Evolutionary conservation across 495 filamentous ascomycete species (phyloP), one percentile per base, ranked within the genome.

Genomic region (Lasiosphaeriaceae sp.): DNA sequence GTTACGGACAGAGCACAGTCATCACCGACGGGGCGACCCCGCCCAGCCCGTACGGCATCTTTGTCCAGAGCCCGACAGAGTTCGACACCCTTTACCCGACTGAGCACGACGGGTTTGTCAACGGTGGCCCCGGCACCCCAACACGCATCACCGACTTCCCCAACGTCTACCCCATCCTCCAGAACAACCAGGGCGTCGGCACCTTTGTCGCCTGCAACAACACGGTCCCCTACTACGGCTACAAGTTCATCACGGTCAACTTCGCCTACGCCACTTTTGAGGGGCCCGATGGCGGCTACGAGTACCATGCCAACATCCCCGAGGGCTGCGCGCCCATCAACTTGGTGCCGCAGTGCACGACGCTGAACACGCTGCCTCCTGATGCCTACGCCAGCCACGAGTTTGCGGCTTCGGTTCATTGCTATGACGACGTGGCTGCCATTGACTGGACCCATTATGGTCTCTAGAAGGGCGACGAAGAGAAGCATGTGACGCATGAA

Each of bases 21-120:
- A 52, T 74, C 26, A 68, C 57, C 43, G 71, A 73, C 51, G 62
- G 61, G 35, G 72, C 64, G 17, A 65, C 45, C n/a, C 69, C 67
- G 8, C 62, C 58, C 2, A 65, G 63, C 50, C 69, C 70, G 2
- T 62, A 47, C 24, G 66, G 66, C 47, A 49, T 74, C 37, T 31
- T 41, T 7, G 49, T 66, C 17, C 65, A 67, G 35, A 19, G 16
- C 0, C 47, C 59, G n/a, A 23, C 34, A 17, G 54, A 64, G 54
- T 37, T 57, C 45, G 55, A 65, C 41, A 39, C 48, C 1, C 55
- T 53, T 2, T 61, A 63, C 35, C 60, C 58, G 1, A 45, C 37
- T 0, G 65, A 70, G 46, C 56, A 64, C 47, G 52, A 34, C 21
- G 59, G 67, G 8, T 12, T 5, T 34, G 55, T 73, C 59, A 65